Conservation (phyloP, 129 eudicot species). For the Lactuca saligna region DNA sequence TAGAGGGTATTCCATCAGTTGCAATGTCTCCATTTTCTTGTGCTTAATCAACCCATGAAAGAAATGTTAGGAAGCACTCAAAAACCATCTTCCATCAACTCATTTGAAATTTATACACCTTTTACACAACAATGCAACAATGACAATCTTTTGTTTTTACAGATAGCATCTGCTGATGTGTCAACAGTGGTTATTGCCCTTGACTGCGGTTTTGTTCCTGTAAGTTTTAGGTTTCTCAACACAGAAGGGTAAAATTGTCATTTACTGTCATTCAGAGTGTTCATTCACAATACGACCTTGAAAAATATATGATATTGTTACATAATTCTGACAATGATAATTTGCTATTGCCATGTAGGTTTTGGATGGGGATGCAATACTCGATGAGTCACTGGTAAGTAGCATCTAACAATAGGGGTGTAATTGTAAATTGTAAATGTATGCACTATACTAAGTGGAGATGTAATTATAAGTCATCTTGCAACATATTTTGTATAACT, state of each 20-base stretch:
- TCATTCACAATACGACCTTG: too few relatives aligned
- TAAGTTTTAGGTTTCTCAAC: conserved; percentile 38
- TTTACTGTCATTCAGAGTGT: too few relatives aligned
- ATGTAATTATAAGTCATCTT: conserved; percentile 89
- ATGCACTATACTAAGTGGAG: conserved; percentile 95
- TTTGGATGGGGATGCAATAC: conserved; percentile 97
- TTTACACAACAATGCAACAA: background rate
- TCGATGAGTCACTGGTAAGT: conserved; percentile 76
- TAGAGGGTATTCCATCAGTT: conserved; percentile 94
- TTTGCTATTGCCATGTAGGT: too few relatives aligned
- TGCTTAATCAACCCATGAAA: conserved; percentile 87
- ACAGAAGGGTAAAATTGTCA: too few relatives aligned
- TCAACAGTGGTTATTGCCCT: conserved; percentile 60
- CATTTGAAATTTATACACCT: conserved; percentile 11
- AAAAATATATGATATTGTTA: too few relatives aligned
- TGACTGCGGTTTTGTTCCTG: conserved; percentile 86
- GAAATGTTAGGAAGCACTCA: conserved; percentile 61
- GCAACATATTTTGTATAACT: conserved; percentile 42
- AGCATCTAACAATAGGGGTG: conserved; percentile 2
- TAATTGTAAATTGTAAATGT: background rate
- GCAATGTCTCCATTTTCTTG: conserved; percentile 98
- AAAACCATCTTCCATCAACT: conserved; percentile 11
- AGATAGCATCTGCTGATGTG: conserved; percentile 73
- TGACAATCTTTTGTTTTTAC: conserved; percentile 23
- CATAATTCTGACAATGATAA: too few relatives aligned